phyloP scores from a whole-genome alignment of 2,329 filamentous ascomycete genomes.

The Phyllosticta citribraziliensis region DNA sequence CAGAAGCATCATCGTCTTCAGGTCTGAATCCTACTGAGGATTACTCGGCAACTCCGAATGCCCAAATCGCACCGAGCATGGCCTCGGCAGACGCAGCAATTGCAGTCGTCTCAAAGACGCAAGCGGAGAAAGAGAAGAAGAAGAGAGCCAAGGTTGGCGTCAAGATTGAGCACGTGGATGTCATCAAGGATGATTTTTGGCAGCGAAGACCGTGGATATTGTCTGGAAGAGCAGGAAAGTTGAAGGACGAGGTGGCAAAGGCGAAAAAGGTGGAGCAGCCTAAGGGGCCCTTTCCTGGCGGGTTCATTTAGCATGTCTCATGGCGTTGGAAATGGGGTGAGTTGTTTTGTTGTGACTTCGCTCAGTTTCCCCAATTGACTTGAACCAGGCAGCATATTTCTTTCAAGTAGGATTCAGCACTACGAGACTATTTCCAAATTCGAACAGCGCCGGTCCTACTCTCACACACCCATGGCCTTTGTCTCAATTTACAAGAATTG shows the following conservation, averaged over 20 bases:
- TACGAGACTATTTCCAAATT: not conserved
- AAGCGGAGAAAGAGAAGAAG: constrained; percentile 75
- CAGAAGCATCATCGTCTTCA: constrained; percentile 27
- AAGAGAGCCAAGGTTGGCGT: constrained; percentile 69
- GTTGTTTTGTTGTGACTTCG: not conserved
- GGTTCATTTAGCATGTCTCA: not conserved
- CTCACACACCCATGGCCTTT: not conserved
- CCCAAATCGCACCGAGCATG: not conserved
- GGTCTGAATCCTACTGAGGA: constrained; percentile 15
- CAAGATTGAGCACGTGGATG: constrained; percentile 76
- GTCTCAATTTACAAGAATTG: too few species aligned
- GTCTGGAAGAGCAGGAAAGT: constrained; percentile 23
- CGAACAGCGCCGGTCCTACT: not conserved
- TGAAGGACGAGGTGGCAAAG: not conserved
- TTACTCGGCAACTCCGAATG: not conserved
- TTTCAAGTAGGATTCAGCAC: not conserved
- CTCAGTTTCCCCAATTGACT: not conserved
- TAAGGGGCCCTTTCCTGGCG: not conserved
- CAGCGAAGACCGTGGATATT: constrained; percentile 66
- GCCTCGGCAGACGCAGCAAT: not conserved
- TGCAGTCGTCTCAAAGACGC: constrained; percentile 57
- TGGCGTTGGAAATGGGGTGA: not conserved
- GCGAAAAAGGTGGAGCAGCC: not conserved
- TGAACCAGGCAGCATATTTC: not conserved
- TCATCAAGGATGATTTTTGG: constrained; percentile 96